Evolutionary conservation across 2,329 filamentous ascomycete species (phyloP), one percentile per base, ranked within the genome.

Genomic region (Aphanoascus verrucosus): DNA sequence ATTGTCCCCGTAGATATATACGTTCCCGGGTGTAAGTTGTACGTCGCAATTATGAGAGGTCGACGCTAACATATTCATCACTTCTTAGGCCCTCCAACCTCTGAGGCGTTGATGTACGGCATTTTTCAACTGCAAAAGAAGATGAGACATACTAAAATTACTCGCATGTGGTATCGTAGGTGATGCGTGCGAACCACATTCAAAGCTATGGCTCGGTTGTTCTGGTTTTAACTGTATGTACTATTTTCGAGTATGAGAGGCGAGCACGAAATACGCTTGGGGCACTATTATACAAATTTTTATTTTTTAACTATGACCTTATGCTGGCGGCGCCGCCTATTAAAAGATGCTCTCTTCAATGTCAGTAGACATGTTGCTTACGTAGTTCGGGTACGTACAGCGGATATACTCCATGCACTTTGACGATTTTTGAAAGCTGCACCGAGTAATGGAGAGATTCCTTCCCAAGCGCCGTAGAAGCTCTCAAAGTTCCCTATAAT

Each of bases 1-100:
- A 85, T 90, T 64, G 84, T 89, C 28, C 86, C 86, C n/a, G 86
- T 90, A 57, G 86, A 90, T 68, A 80, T 90, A 48, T 90, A 89
- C 66, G 86, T 90, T n/a, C 86, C 86, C 47, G 86, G 86, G 17
- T 90, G 86, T 74, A 78, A 79, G 62, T 82, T n/a, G 11, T 28
- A 75, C 43, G 31, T 32, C 14, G 20, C 37, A 14, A 6, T 20
- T 3, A 11, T 35, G 9, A 2, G 28, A 35, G 9, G 35, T 9
- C 37, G 8, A 14, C 11, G 14, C 28, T 82, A 82, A 67, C 77
- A 63, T 62, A 53, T n/a, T 19, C 56, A 11, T 55, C 3, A 32
- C 12, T 44, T n/a, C 55, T 42, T 42, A 72, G 70, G 70, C 61
- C 76, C 76, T 34, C 76, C 76, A 5, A 79, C 76, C 5, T 74